phyloP scores from a whole-genome alignment of 495 filamentous ascomycete species.

The Penicillium nucicola region DNA sequence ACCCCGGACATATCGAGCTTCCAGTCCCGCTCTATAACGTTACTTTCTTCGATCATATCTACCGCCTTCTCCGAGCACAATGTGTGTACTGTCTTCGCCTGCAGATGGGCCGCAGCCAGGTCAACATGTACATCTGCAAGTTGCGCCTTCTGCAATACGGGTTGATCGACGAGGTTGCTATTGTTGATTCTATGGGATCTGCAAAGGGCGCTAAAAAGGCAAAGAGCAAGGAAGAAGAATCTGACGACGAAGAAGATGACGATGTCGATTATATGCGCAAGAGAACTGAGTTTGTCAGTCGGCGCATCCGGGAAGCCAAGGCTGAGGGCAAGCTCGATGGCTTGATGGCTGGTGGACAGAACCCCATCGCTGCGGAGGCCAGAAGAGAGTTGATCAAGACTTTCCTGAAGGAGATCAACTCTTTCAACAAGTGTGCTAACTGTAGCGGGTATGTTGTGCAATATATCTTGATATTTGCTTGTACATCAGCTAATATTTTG shows the following conservation, averaged over 20 bases:
- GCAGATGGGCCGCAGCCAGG: slow-evolving; percentile 65
- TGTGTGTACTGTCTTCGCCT: slow-evolving; percentile 88
- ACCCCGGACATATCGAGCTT: slow-evolving; percentile 92
- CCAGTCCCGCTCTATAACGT: slow-evolving; percentile 91
- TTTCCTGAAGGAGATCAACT: slow-evolving; percentile 67
- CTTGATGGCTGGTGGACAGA: slow-evolving; percentile 62
- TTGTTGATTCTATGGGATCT: slow-evolving; percentile 57
- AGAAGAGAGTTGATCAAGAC: slow-evolving; percentile 73
- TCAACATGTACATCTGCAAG: slow-evolving; percentile 80
- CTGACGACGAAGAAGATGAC: slow-evolving; percentile 53
- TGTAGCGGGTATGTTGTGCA: slow-evolving; percentile 60
- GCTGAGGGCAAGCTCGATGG: slow-evolving; percentile 41
- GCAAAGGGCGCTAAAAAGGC: slow-evolving; percentile 26
- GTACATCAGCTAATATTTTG: slow-evolving; percentile 10
- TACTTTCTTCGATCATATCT: slow-evolving; percentile 85
- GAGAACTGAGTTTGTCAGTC: slow-evolving; percentile 68
- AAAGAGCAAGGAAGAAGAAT: slow-evolving; percentile 45
- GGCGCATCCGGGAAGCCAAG: slow-evolving; percentile 55
- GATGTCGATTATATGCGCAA: slow-evolving; percentile 62
- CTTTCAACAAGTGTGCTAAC: slow-evolving; percentile 63
- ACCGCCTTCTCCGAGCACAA: slow-evolving; percentile 77
- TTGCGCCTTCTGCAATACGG: slow-evolving; percentile 83
- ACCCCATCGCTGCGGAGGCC: slow-evolving; percentile 73
- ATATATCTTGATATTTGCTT: not conserved
- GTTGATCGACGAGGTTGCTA: slow-evolving; percentile 67